These are phyloP conservation scores for Deinandra increscens DNA, from an alignment of 129 eudicot species.

Conservation along the genomic window DNA sequence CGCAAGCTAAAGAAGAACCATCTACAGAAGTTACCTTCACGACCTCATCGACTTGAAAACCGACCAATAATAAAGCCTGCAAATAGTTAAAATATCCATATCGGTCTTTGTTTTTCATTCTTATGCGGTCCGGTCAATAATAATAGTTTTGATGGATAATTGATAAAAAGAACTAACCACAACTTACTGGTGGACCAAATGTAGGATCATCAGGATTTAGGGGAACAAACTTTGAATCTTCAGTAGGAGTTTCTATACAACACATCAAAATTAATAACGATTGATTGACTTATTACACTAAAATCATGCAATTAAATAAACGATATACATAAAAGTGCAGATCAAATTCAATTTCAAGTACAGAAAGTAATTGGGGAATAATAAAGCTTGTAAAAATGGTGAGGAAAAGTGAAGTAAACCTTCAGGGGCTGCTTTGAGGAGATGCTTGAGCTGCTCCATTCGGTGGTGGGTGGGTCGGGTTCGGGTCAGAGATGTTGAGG, in stretches of 20 bases:
- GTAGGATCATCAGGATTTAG: conserved; percentile 70
- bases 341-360: conserved; percentile 5
- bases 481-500: conserved; percentile 23
- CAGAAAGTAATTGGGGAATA: background rate
- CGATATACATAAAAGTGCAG: background rate
- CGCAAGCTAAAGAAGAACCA: background rate
- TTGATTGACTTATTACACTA: no score
- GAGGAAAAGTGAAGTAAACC: conserved; percentile 22
- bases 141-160: background rate
- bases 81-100: no score
- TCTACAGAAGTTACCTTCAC: conserved; percentile 49
- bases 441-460: conserved; percentile 26
- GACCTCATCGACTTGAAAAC: conserved; percentile 64
- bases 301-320: background rate
- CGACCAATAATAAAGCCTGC: conserved; percentile 75
- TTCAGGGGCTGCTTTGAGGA: conserved; percentile 39
- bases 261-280: background rate
- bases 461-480: conserved; percentile 20
- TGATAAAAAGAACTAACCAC: conserved; percentile 49
- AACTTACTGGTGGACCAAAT: conserved; percentile 97
- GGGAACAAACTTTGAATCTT: conserved; percentile 94
- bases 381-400: background rate
- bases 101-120: no score
- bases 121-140: no score
- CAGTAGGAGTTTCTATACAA: conserved; percentile 39